Evolutionary conservation across 1,284 basidiomycete species (phyloP), one percentile per base, ranked within the genome.

Genomic region (Leccinum fallax): DNA sequence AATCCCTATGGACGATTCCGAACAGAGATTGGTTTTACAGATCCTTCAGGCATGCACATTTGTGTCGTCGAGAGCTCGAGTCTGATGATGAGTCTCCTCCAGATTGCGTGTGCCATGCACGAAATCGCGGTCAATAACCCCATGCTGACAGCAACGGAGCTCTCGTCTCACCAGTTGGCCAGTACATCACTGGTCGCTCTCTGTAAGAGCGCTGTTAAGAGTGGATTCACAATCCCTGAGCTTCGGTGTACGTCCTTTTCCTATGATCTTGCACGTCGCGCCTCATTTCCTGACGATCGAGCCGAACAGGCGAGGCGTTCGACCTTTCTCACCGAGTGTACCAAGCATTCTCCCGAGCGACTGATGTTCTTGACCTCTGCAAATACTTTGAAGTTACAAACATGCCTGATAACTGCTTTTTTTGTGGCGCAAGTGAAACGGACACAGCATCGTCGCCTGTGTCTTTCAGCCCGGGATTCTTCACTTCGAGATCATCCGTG

Each of bases 71-170:
- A 36, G 28, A 11, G 32, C 19, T 9, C 2, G 10, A 52, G 13
- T 28, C 55, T 68, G 24, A 67, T 51, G 10, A 55, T 7, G 36
- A 38, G 7, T 21, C 54, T 24, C 19, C 6, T 55, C 46, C 58
- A 71, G 69, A 26, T 67, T 36, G 72, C 67, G 2, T 66, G 58
- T 53, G 70, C 65, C 5, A 62, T 71, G 70, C 69, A 72, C 11
- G 65, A 73, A 61, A 72, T 60, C 5, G 67, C 62, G 6, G 10
- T 73, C 52, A 70, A 63, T 2, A 64, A 70, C 11, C 11, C 43
- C 10, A 1, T 3, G 19, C 57, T 72, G 62, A 55, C 67, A 24
- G 8, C 5, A 3, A 1, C 32, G 1, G 30, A 72, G 49, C 67
- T 51, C 16, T 51, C 49, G 21, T 2, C 10, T 4, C 60, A 72